These are phyloP conservation scores for Fusarium sp. DNA, from an alignment of 2,329 filamentous ascomycete species.

Conservation along the genomic window DNA sequence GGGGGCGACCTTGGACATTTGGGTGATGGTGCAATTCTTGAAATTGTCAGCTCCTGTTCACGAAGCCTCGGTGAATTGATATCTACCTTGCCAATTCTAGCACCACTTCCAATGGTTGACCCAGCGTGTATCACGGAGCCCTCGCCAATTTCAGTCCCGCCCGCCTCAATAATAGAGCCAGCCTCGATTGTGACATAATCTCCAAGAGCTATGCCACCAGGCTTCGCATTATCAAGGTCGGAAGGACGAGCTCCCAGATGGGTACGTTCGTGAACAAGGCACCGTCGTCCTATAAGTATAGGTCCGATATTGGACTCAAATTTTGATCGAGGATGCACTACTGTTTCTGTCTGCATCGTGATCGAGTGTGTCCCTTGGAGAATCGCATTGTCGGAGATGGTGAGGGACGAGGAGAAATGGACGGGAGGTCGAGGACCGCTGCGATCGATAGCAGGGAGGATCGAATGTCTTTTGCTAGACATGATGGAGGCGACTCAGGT, in stretches of 20 bases:
- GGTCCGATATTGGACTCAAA: constrained; percentile 84
- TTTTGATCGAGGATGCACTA: constrained; percentile 88
- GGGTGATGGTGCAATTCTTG: constrained; percentile 78
- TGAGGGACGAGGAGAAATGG: constrained; percentile 70
- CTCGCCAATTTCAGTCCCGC: constrained; percentile 72
- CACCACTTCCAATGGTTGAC: constrained; percentile 70
- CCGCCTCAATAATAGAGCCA: constrained; percentile 71
- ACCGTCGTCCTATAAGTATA: constrained; percentile 83
- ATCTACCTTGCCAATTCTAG: constrained; percentile 72
- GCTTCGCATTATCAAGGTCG: constrained; percentile 42
- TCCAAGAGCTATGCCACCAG: constrained; percentile 67
- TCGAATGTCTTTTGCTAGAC: constrained; percentile 68
- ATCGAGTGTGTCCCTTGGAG: constrained; percentile 82
- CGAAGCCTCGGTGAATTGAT: background rate
- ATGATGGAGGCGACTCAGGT: constrained; percentile 41
- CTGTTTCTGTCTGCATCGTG: constrained; percentile 79
- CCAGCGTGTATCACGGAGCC: constrained; percentile 72
- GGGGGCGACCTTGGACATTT: constrained; percentile 70
- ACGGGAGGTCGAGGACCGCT: constrained; percentile 72
- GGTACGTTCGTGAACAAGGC: constrained; percentile 81
- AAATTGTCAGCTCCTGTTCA: constrained; percentile 38
- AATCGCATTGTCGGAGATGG: constrained; percentile 72
- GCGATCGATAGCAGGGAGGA: constrained; percentile 65
- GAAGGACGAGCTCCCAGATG: constrained; percentile 63
- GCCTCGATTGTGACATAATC: constrained; percentile 74